Conservation (phyloP, 495 filamentous ascomycete species). For the Aspergillus panamensis region DNA sequence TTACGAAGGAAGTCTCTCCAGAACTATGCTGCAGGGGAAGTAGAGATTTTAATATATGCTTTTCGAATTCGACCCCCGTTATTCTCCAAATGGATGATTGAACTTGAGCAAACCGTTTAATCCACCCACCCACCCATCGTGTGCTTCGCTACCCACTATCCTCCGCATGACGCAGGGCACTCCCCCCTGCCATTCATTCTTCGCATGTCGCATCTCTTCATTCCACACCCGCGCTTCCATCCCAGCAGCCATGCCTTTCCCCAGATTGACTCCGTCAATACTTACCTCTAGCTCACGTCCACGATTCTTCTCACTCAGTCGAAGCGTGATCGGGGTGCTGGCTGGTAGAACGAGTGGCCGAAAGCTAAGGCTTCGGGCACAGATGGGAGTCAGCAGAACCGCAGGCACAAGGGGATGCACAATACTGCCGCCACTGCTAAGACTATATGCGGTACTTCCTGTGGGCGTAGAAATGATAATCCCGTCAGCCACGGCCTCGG, state of each 20-base stretch:
- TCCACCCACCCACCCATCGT: slow-evolving; percentile 95
- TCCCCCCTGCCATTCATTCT: slow-evolving; percentile 61
- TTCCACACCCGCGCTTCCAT: slow-evolving; percentile 89
- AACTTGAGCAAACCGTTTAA: slow-evolving; percentile 94
- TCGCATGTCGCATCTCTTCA: slow-evolving; percentile 64
- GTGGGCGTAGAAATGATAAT: slow-evolving; percentile 93
- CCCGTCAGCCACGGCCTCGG: slow-evolving; percentile 89
- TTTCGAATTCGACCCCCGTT: slow-evolving; percentile 20
- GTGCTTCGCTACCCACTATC: slow-evolving; percentile 52
- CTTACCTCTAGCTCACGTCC: slow-evolving; percentile 82
- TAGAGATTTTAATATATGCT: too few relatives aligned
- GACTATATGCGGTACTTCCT: slow-evolving; percentile 88
- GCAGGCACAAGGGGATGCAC: slow-evolving; percentile 88
- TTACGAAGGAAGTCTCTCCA: too few relatives aligned
- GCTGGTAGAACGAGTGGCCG: slow-evolving; percentile 84
- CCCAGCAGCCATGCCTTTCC: slow-evolving; percentile 64
- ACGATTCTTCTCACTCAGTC: slow-evolving; percentile 76
- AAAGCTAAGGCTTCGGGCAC: slow-evolving; percentile 87
- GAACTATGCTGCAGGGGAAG: too few relatives aligned
- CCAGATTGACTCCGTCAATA: slow-evolving; percentile 77
- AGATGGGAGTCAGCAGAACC: slow-evolving; percentile 88
- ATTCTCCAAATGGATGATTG: slow-evolving; percentile 93
- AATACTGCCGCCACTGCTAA: slow-evolving; percentile 91
- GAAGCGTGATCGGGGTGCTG: slow-evolving; percentile 77
- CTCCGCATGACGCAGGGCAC: slow-evolving; percentile 57